Conservation (phyloP, 176 grass and related monocot species). For the Phoenix roebelenii region DNA sequence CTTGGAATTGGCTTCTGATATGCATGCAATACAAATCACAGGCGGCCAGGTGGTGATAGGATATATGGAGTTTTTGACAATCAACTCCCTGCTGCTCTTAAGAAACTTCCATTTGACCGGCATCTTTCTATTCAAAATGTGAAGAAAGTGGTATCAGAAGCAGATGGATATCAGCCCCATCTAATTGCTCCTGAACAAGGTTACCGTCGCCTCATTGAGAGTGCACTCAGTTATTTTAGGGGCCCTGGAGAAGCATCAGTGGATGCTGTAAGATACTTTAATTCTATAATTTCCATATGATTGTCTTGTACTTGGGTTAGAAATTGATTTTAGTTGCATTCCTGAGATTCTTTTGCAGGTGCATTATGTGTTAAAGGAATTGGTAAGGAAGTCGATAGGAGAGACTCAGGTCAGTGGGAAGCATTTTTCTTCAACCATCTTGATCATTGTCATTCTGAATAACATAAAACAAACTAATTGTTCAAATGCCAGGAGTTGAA, state of each 20-base stretch:
- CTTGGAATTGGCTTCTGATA: no score
- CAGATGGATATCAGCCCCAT: slow-evolving; percentile 95
- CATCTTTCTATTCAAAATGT: slow-evolving; percentile 80
- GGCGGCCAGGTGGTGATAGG: slow-evolving; percentile 76
- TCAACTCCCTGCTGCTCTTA: slow-evolving; percentile 74
- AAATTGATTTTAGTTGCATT: neutral
- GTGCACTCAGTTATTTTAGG: slow-evolving; percentile 85
- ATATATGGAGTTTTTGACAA: slow-evolving; percentile 97
- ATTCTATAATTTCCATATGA: no score
- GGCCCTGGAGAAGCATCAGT: slow-evolving; percentile 98
- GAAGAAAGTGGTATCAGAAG: slow-evolving; percentile 76
- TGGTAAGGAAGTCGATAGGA: slow-evolving; percentile 87
- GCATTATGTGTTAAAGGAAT: slow-evolving; percentile 84
- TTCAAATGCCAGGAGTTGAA: slow-evolving; percentile 46
- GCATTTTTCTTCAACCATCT: neutral
- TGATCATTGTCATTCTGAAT: neutral
- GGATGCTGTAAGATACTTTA: slow-evolving; percentile 52
- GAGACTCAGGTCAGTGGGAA: slow-evolving; percentile 59
- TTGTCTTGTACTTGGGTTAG: no score
- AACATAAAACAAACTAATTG: neutral
- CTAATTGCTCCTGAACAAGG: slow-evolving; percentile 98
- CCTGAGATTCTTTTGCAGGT: slow-evolving; percentile 43
- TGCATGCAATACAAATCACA: slow-evolving; percentile 17
- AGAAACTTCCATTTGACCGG: slow-evolving; percentile 89
- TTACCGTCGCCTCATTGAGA: slow-evolving; percentile 83